Base-by-base conservation (phyloP, 768 basidiomycete species). In the Psilocybe cubensis region DNA sequence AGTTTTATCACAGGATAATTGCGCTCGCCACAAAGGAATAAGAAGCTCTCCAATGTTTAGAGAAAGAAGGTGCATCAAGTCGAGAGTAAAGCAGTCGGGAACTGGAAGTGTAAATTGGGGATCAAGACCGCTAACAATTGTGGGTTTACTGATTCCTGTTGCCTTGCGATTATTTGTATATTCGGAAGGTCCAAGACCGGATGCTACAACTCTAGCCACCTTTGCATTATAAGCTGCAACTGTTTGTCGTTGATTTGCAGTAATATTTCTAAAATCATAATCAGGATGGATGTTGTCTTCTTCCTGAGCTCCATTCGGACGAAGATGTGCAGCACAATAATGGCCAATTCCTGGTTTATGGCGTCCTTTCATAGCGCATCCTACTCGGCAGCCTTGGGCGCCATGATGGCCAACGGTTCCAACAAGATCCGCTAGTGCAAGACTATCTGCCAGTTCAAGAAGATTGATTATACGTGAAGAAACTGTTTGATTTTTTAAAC, bases 101-200 rank as follows among this genome's bases (percentile, higher is more conserved):
- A 72, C 45, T 23, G 52, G 35, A 31, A 75, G 35, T 27, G 38
- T 4, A 3, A 23, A 7, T 4, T 18, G 8, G 14, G 20, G 9
- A 6, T 38, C 27, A 41, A 66, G 56, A 4, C 67, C 68, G 41
- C 57, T 65, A 18, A 71, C 62, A 20, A 79, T 62, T 14, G 64
- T 71, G 0, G 72, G 73, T 47, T 73, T 71, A 18, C 58, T 58
- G 27, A 82, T 69, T 0, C 78, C 74, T 1, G 72, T 73, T 17
- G 51, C 28, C 2, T 64, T 58, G 1, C 66, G 62, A 23, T 61
- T 63, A 4, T 28, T 24, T 38, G 71, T 54, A 51, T 68, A 74
- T 8, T 48, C 48, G 3, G 46, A 10, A 12, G 50, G 2, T 18
- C 20, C 2, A 69, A 47, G 5, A 62, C 59, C 0, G 8, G 20